Evolutionary conservation across 495 filamentous ascomycete species (phyloP), one percentile per base, ranked within the genome.

Genomic region (Penicillium coprophilum): DNA sequence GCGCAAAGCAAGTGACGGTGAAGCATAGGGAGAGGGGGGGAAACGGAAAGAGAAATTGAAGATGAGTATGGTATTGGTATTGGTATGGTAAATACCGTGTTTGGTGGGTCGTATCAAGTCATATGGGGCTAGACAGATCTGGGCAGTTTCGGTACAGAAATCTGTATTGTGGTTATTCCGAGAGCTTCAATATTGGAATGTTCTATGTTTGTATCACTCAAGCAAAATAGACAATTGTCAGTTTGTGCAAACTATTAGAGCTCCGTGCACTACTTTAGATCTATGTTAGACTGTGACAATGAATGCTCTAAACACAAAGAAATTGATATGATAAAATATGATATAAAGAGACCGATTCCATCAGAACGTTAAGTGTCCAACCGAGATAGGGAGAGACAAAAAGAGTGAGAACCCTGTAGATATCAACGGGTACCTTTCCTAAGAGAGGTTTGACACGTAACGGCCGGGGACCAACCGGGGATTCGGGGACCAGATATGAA

Each of bases 381-480:
- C 31, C 21, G 21, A 46, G 17, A 31, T 20, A n/a, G 7, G 19
- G 9, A 12, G 9, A 30, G 24, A 27, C 4, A 27, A 6, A 27
- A 27, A 38, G 3, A n/a, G n/a, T n/a, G 24, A 27, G 24, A 27
- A 27, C 24, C 3, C 24, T 27, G 24, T 27, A 27, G 2, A 24
- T 27, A 27, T 4, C 2, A 27, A 27, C 24, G 24, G 24, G 24
- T 27, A 27, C 24, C 24, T 60, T 65, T 56, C 64, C 67, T 50
- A 68, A 64, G 52, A 55, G 20, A 55, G 69, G 46, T 55, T 60
- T 74, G 71, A 74, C 71, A 74, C 67, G 69, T 74, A 74, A 72
- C 69, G 71, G 71, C 61, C 36, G 59, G 52, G 52, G 53, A 55
- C 31, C 31, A 46, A 15, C 49, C 53, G 60, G 63, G 53, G 53